Base-by-base conservation (phyloP, 78 protist genomes). In the Chrysochromulina tobinii region DNA sequence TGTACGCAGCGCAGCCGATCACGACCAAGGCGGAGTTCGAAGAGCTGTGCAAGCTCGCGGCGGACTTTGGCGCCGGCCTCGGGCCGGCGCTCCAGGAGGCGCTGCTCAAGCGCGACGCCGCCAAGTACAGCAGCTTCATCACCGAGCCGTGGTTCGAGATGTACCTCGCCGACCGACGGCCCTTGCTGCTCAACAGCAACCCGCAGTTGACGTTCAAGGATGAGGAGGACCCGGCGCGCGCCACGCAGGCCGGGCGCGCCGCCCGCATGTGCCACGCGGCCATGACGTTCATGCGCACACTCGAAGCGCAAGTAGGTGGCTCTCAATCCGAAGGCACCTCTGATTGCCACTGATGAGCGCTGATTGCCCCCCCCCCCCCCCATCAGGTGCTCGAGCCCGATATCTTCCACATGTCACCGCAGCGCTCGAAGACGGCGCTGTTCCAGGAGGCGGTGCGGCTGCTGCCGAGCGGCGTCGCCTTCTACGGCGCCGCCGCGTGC, bases 111-210 rank as follows among this genome's bases (percentile, higher is more conserved):
- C 53, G 81, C 51, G 85, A 72, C 15, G 53, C 17, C 21, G 68
- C 27, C n/a, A 21, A 1, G 6, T 88, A 90, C 88, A 38, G 91
- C 15, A 54, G 75, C 50, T 93, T 57, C 93, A 89, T 93, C 81
- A 57, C 90, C 38, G 73, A 58, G 53, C 93, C 92, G 1, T 93
- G 95, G 95, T 93, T 87, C 77, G 93, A 93, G 55, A 55, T 93
- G 88, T 93, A 93, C 72, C 85, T 93, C 38, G 0, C 14, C 17
- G 90, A 54, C 66, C 75, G 95, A 3, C 2, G 11, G 55, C 89
- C 95, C 2, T 91, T 93, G 21, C 91, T 87, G 5, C 57, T 93
- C 81, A 93, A 93, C 85, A 72, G 25, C 84, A 90, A 89, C 85
- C 95, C 95, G 48, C 92, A 89, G 59, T 69, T 89, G 75, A 77